Conservation (phyloP, 1,284 basidiomycete genomes). For the Cutaneotrichosporon curvatum region DNA sequence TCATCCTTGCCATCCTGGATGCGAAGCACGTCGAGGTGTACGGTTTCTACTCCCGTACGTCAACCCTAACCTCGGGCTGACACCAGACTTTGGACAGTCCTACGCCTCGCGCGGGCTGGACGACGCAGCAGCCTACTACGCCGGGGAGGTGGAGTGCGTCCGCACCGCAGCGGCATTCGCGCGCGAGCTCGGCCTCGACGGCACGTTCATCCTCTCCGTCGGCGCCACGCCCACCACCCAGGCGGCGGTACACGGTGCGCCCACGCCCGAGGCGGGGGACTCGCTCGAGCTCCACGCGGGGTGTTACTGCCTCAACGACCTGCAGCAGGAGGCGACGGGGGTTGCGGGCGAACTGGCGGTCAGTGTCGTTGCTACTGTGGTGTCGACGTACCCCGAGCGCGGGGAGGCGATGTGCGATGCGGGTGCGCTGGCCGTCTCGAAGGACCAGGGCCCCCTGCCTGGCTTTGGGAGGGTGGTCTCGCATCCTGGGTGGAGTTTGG, state of each 20-base stretch:
- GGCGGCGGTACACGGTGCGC: conserved; percentile 47
- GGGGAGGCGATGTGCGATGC: conserved; percentile 60
- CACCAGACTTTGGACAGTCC: conserved; percentile 50
- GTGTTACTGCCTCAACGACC: conserved; percentile 71
- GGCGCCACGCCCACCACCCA: conserved; percentile 80
- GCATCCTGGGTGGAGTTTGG: conserved; percentile 61
- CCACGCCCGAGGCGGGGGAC: conserved; percentile 48
- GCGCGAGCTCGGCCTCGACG: conserved; percentile 31
- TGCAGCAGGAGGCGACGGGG: conserved; percentile 71
- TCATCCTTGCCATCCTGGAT: conserved; percentile 53
- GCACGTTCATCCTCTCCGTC: conserved; percentile 62
- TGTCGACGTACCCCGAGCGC: conserved; percentile 68
- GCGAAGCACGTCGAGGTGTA: conserved; percentile 52
- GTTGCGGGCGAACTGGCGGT: conserved; percentile 51
- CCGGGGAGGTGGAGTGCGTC: conserved; percentile 64
- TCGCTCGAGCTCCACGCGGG: conserved; percentile 65
- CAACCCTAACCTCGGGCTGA: background rate
- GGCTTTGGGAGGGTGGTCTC: conserved; percentile 63
- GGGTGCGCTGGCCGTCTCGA: conserved; percentile 75
- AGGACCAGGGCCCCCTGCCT: conserved; percentile 66
- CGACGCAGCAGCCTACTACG: conserved; percentile 60
- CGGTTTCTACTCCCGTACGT: conserved; percentile 70
- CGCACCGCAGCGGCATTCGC: conserved; percentile 61
- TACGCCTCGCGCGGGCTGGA: conserved; percentile 62
- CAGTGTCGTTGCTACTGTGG: conserved; percentile 61